Base-by-base conservation (phyloP, 1,284 basidiomycete genomes). In the Ganoderma leucocontextum region DNA sequence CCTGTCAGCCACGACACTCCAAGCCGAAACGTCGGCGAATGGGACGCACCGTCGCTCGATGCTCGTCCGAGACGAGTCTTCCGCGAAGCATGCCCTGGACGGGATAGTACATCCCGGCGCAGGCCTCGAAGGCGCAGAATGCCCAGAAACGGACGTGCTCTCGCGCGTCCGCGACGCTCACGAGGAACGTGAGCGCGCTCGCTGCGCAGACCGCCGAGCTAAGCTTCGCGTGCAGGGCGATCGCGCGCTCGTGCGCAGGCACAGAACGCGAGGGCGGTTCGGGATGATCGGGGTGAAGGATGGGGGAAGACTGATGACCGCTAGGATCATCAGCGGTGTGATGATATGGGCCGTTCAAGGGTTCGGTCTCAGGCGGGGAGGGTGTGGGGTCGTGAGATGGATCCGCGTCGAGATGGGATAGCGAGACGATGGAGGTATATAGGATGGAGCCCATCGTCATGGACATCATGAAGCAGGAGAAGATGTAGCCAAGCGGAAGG, bases 61-160 rank as follows among this genome's bases (percentile, higher is more conserved):
- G 87, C 74, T 92, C 91, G 71, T 93, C 88, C 0, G 89, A 83
- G n/a, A 93, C 88, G 64, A 93, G 79, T 0, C 84, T 83, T 41
- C 91, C 89, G 44, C 90, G 84, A 25, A 93, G 79, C 84, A 91
- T 92, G n/a, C 91, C 92, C 70, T 92, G 89, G 39, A 91, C 86
- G 13, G 92, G 91, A 75, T 92, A 93, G 75, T 93, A 92, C 86
- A 92, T 87, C 49, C 92, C 92, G 5, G 92, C 91, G 74, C 90
- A 92, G 10, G 86, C 89, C 76, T 93, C 91, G 71, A 92, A 93
- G 8, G 84, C 79, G 74, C 91, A 92, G 75, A 93, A 93, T 15
- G 89, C 87, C 86, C 86, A 91, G 75, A 93, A 93, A 4, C 91
- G 84, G 36, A 83, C 68, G 41, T 83, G 80, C 64, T 89, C 87